phyloP scores from a whole-genome alignment of 495 filamentous ascomycete species.

The Talaromyces wortmannii region DNA sequence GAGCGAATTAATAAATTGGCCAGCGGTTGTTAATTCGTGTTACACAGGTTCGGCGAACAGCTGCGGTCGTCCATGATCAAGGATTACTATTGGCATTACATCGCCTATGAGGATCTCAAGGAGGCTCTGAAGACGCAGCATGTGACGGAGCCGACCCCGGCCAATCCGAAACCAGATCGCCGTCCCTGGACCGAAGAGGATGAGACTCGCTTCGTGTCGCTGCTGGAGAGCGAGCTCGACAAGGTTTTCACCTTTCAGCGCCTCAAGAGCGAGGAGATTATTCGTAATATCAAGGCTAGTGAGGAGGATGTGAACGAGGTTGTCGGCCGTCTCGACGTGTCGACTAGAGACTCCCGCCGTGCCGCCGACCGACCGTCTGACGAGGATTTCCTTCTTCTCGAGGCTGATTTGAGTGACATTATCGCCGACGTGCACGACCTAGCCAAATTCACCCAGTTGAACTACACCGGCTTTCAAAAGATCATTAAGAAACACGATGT shows the following conservation, averaged over 20 bases:
- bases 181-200: slow-evolving; percentile 86
- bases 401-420: slow-evolving; percentile 93
- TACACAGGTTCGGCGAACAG: slow-evolving; percentile 86
- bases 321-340: slow-evolving; percentile 57
- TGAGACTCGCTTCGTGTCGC: slow-evolving; percentile 77
- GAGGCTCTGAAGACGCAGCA: slow-evolving; percentile 70
- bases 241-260: slow-evolving; percentile 97
- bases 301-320: slow-evolving; percentile 89
- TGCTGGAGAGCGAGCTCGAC: slow-evolving; percentile 86
- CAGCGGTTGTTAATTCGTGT: neutral
- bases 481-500: slow-evolving; percentile 99
- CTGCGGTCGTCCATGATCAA: slow-evolving; percentile 86
- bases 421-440: slow-evolving; percentile 98
- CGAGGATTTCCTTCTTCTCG: slow-evolving; percentile 88
- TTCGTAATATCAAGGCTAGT: slow-evolving; percentile 74
- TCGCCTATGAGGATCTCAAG: slow-evolving; percentile 93
- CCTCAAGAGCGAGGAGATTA: slow-evolving; percentile 90
- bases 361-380: slow-evolving; percentile 48
- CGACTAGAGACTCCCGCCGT: slow-evolving; percentile 15
- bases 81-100: slow-evolving; percentile 96
- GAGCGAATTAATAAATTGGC: too few species aligned
- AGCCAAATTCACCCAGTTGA: slow-evolving; percentile 96
- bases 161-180: slow-evolving; percentile 47
- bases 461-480: slow-evolving; percentile 99
- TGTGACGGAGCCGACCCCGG: slow-evolving; percentile 44